Evolutionary conservation across 1,284 basidiomycete species (phyloP).

Genomic region (Bothia castanella): DNA sequence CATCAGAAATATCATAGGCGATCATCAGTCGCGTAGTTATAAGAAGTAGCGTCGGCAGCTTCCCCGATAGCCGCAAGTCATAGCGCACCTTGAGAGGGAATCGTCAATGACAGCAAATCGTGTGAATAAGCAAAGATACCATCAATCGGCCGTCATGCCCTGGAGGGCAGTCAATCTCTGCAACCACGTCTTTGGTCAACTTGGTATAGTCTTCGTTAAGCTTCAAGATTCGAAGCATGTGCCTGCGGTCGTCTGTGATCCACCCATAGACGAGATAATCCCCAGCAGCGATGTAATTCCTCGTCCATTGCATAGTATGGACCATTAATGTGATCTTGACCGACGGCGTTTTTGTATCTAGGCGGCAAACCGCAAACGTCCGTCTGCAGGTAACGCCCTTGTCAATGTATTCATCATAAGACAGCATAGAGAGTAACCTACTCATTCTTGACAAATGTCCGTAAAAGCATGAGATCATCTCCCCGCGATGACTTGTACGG

Average conservation of each 20-base stretch:
- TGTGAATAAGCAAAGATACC: constrained; percentile 12
- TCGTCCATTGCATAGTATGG: constrained; percentile 19
- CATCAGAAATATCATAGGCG: constrained; percentile 29
- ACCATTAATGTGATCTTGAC: constrained; percentile 27
- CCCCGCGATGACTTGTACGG: constrained; percentile 34
- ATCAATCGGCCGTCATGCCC: constrained; percentile 28
- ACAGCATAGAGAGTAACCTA: constrained; percentile 7
- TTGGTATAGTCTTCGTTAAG: constrained; percentile 25
- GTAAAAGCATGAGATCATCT: constrained; percentile 27
- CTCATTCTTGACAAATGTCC: constrained; percentile 29
- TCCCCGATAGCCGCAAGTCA: constrained; percentile 28
- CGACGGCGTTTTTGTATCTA: constrained; percentile 28
- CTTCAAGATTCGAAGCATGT: constrained; percentile 31
- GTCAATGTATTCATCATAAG: neutral
- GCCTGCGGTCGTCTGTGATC: constrained; percentile 31
- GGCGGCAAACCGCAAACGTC: constrained; percentile 28
- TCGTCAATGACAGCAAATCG: neutral
- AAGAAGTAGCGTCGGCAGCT: constrained; percentile 24
- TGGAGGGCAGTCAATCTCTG: constrained; percentile 29
- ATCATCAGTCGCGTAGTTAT: constrained; percentile 31
- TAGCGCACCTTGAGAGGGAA: constrained; percentile 24
- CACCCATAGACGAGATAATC: constrained; percentile 32
- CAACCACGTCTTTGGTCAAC: constrained; percentile 20
- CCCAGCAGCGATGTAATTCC: constrained; percentile 26
- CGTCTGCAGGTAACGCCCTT: constrained; percentile 6